These are phyloP conservation scores for Claviceps humidiphila DNA, from an alignment of 2,329 filamentous ascomycete genomes.

Conservation along the genomic window DNA sequence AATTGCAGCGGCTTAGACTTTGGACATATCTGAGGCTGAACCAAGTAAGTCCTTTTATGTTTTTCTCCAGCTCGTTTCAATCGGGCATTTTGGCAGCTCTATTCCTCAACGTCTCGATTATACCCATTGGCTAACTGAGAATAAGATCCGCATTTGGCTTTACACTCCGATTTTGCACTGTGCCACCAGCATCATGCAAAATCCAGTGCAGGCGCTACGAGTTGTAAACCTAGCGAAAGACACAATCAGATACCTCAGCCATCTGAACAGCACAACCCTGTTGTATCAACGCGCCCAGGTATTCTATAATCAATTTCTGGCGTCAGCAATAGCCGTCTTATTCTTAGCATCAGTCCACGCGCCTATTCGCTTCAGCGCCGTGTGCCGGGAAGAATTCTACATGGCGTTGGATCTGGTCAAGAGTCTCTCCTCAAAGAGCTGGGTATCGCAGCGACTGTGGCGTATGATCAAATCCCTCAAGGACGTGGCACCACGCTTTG, in stretches of 20 bases:
- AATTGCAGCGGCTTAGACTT: constrained; percentile 61
- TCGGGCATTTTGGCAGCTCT: background rate
- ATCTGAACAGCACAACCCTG: constrained; percentile 58
- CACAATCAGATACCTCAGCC: constrained; percentile 57
- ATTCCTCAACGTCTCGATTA: background rate
- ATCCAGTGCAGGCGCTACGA: constrained; percentile 58
- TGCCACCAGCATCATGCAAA: constrained; percentile 66
- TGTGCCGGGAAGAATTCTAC: constrained; percentile 65
- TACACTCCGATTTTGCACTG: constrained; percentile 81
- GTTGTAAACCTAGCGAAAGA: constrained; percentile 65
- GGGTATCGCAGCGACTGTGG: constrained; percentile 62
- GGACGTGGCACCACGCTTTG: constrained; percentile 57
- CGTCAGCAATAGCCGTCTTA: constrained; percentile 59
- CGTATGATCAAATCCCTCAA: constrained; percentile 57
- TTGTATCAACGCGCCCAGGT: constrained; percentile 60
- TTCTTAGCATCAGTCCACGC: constrained; percentile 68
- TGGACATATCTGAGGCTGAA: constrained; percentile 79
- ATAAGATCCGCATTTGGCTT: constrained; percentile 65
- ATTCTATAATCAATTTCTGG: constrained; percentile 70
- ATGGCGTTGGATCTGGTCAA: constrained; percentile 63
- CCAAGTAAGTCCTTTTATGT: constrained; percentile 33
- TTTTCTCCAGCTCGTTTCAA: background rate
- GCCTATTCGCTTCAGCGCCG: constrained; percentile 53
- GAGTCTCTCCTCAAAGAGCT: constrained; percentile 57
- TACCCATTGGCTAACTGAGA: background rate